These are phyloP conservation scores for Schizothecium vesticola DNA, from an alignment of 495 filamentous ascomycete genomes.

Conservation along the genomic window DNA sequence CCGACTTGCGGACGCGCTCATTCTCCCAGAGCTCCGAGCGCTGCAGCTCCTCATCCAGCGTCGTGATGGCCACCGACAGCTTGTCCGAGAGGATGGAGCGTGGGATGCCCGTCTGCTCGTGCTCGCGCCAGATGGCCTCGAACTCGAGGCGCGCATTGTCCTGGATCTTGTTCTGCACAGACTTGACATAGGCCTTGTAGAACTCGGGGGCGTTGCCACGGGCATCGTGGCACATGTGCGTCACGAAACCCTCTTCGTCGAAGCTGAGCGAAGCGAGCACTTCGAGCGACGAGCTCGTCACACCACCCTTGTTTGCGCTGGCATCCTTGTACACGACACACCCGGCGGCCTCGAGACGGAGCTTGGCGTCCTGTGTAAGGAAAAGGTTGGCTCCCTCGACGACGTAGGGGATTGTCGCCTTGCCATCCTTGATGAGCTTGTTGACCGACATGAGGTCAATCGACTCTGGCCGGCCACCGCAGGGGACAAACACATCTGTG, in stretches of 20 bases:
- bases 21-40: constrained; percentile 89
- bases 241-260: constrained; percentile 77
- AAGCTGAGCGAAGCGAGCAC: constrained; percentile 92
- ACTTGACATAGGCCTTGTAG: constrained; percentile 87
- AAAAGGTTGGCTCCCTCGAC: constrained; percentile 98
- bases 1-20: constrained; percentile 64
- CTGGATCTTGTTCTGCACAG: constrained; percentile 84
- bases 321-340: constrained; percentile 96
- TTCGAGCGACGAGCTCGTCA: constrained; percentile 96
- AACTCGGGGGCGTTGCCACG: constrained; percentile 79
- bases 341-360: constrained; percentile 88
- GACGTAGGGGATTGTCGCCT: constrained; percentile 82
- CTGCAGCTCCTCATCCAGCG: constrained; percentile 91
- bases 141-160: constrained; percentile 90
- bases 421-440: constrained; percentile 80
- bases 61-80: constrained; percentile 85
- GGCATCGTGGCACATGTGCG: constrained; percentile 85
- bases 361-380: constrained; percentile 97
- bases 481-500: constrained; percentile 91
- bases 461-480: constrained; percentile 93
- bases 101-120: constrained; percentile 70
- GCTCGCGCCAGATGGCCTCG: constrained; percentile 94
- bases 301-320: constrained; percentile 96
- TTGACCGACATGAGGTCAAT: constrained; percentile 84
- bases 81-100: constrained; percentile 83